Evolutionary conservation across 2,329 filamentous ascomycete species (phyloP), one percentile per base, ranked within the genome.

Genomic region (Hymenoscyphus fructigenus): DNA sequence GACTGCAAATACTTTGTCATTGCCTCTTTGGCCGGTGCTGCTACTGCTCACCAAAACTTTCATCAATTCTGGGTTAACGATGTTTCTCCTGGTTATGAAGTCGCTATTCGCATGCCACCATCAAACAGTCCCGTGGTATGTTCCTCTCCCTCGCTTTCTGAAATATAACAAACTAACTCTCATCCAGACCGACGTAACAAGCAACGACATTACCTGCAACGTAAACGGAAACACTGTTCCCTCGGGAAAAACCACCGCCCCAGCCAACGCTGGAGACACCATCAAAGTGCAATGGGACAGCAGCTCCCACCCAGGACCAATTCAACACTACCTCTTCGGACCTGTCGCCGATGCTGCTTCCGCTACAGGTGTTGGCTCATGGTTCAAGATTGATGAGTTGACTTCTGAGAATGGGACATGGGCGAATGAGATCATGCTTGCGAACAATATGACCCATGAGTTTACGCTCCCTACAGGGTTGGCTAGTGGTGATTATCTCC

Each of bases 191-290:
- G 77, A 81, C 65, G 80, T 84, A 47, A 79, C 69, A 58, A 81
- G 80, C 59, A 73, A 78, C 63, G 79, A 81, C 69, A 80, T 85
- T 66, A 78, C 80, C 66, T 85, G 83, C 74, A 83, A 83, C 65
- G 75, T 76, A 17, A 77, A 78, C 32, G 74, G 78, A 32, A 68
- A 69, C 59, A 74, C 65, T 47, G 75, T 76, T 10, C 70, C 71
- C 28, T 68, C 69, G 0, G 75, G 74, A 50, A 74, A 78, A 20
- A 66, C 63, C n/a, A 77, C 76, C 15, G 65, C 74, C 9, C 63
- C 72, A 20, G 76, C 75, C 20, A 73, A 71, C 14, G 76, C 70
- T 23, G 77, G 75, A 26, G 76, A 77, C 66, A 71, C 67, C 29
- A 77, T 78, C 62, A 76, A 72, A 20, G 78, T 79, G 32, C 73